Percentiles rank a stretch among this genome's conserved stretches.
Evolutionary conservation across 2,329 filamentous ascomycete species (phyloP).

Genomic region (Alternaria sp.): DNA sequence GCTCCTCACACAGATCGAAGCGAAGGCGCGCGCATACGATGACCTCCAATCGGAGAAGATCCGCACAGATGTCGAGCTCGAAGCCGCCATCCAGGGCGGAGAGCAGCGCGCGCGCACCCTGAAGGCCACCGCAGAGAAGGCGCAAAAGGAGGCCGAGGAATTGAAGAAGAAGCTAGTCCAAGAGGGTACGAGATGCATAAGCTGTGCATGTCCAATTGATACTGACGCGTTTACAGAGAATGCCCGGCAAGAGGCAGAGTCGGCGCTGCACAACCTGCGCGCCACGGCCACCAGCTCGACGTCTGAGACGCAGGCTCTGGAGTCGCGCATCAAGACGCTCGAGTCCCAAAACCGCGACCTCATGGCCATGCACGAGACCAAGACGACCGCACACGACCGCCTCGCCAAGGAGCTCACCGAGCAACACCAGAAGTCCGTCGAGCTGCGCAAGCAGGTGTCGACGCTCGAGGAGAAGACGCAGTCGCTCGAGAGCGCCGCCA

Average conservation of each 20-base stretch:
- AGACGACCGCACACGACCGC: constrained; percentile 83
- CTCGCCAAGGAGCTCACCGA: constrained; percentile 85
- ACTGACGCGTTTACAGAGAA: constrained; percentile 65
- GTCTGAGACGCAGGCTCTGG: constrained; percentile 76
- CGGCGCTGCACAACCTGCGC: constrained; percentile 79
- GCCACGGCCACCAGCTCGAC: constrained; percentile 75
- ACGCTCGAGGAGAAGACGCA: constrained; percentile 84
- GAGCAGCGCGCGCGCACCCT: constrained; percentile 83
- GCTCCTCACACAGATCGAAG: constrained; percentile 75
- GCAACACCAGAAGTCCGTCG: constrained; percentile 86
- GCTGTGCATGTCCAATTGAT: constrained; percentile 1
- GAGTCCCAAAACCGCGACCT: constrained; percentile 94
- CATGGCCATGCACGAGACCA: constrained; percentile 85
- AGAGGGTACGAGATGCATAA: constrained; percentile 68
- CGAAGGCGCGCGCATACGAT: constrained; percentile 83
- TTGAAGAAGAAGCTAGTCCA: constrained; percentile 80
- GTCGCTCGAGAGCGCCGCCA: constrained; percentile 77
- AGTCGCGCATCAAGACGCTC: constrained; percentile 82
- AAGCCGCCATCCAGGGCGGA: constrained; percentile 83
- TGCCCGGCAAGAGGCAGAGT: constrained; percentile 75
- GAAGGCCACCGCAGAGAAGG: constrained; percentile 82
- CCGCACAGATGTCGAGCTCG: constrained; percentile 87
- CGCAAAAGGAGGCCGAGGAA: constrained; percentile 81
- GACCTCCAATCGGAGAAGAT: constrained; percentile 86
- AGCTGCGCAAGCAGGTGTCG: constrained; percentile 82